These are phyloP conservation scores for Carex kokanica DNA, from an alignment of 176 grass and related monocot genomes.

Conservation along the genomic window DNA sequence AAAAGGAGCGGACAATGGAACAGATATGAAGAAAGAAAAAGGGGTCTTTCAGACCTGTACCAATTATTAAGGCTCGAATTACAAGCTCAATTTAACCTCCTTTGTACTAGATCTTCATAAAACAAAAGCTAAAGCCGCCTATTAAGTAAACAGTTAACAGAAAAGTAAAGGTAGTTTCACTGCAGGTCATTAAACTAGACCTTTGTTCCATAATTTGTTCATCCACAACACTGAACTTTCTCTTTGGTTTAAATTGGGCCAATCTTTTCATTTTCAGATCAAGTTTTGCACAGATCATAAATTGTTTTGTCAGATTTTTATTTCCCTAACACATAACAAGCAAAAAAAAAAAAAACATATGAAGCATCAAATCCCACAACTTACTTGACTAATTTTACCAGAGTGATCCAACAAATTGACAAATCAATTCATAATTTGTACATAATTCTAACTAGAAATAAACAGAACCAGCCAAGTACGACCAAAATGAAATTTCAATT, in stretches of 20 bases:
- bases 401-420: background rate
- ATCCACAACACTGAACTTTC: background rate
- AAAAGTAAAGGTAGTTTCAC: background rate
- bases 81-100: background rate
- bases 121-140: background rate
- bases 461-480: background rate
- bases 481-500: constrained; percentile 2
- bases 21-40: background rate
- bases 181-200: constrained; percentile 17
- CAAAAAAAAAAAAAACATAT: background rate
- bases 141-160: background rate
- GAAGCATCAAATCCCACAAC: background rate
- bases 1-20: background rate
- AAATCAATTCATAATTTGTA: background rate
- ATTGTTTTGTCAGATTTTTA: background rate
- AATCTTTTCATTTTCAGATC: constrained; percentile 3
- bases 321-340: background rate
- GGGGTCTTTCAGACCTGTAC: background rate
- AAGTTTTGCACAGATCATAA: background rate
- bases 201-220: background rate
- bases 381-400: background rate
- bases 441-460: background rate
- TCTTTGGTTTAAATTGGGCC: background rate
- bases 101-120: background rate
- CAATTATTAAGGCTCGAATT: background rate